These are phyloP conservation scores for Allantophomopsis cytisporea DNA, from an alignment of 2,329 filamentous ascomycete species.

Conservation along the genomic window DNA sequence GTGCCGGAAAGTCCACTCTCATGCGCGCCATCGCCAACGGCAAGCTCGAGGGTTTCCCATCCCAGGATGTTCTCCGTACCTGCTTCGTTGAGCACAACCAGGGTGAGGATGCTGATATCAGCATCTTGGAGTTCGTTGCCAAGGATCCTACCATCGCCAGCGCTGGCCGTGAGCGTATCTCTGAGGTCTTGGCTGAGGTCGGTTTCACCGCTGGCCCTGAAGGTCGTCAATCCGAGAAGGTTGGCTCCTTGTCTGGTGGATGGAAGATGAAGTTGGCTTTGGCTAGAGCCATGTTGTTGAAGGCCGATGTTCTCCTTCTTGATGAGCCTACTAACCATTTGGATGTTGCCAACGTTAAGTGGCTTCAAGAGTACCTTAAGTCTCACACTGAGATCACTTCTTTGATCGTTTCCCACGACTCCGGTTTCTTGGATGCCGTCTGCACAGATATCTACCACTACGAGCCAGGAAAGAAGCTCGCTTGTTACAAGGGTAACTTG, in stretches of 20 bases:
- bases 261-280: slow-evolving; percentile 99
- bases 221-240: slow-evolving; percentile 76
- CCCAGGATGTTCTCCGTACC: slow-evolving; percentile 82
- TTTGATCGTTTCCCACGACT: slow-evolving; percentile 97
- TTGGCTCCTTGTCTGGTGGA: slow-evolving; percentile 89
- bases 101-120: slow-evolving; percentile 92
- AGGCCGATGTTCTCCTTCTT: slow-evolving; percentile 87
- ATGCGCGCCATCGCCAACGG: slow-evolving; percentile 94
- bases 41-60: slow-evolving; percentile 93
- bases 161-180: slow-evolving; percentile 70
- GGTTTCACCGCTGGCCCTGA: slow-evolving; percentile 86
- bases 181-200: slow-evolving; percentile 74
- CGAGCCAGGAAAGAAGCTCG: slow-evolving; percentile 87
- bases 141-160: slow-evolving; percentile 79
- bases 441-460: slow-evolving; percentile 99
- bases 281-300: slow-evolving; percentile 91
- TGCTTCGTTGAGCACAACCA: slow-evolving; percentile 99
- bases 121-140: slow-evolving; percentile 81
- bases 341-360: slow-evolving; percentile 90
- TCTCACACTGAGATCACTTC: slow-evolving; percentile 93
- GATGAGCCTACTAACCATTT: slow-evolving; percentile 99
- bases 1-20: slow-evolving; percentile 95
- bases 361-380: slow-evolving; percentile 92
- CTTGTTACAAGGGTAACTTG: slow-evolving; percentile 72
- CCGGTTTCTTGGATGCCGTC: slow-evolving; percentile 88